These are phyloP conservation scores for Aspergillus sp. DNA, from an alignment of 2,329 filamentous ascomycete species.

Conservation along the genomic window DNA sequence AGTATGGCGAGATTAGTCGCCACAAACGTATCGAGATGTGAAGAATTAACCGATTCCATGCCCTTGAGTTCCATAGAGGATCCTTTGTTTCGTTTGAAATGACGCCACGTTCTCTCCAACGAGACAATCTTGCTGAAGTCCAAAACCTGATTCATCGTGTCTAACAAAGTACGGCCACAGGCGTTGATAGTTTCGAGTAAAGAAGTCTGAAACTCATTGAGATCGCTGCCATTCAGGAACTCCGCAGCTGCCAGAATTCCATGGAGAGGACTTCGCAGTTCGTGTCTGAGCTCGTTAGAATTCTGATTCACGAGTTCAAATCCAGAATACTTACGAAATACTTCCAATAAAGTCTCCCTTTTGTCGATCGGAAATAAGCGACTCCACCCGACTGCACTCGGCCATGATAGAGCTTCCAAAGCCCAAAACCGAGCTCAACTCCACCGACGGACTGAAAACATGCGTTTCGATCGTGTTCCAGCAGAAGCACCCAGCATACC, in stretches of 20 bases:
- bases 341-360: slow-evolving; percentile 42
- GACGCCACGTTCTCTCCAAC: slow-evolving; percentile 31
- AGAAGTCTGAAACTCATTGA: slow-evolving; percentile 36
- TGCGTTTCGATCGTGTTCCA: slow-evolving; percentile 36
- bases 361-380: slow-evolving; percentile 37
- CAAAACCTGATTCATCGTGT: slow-evolving; percentile 42
- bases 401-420: slow-evolving; percentile 41
- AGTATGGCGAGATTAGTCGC: slow-evolving; percentile 41
- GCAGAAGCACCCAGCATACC: slow-evolving; percentile 44
- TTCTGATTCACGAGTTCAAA: neutral
- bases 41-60: slow-evolving; percentile 20
- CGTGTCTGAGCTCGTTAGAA: slow-evolving; percentile 21
- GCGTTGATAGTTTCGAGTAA: slow-evolving; percentile 38
- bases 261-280: slow-evolving; percentile 39
- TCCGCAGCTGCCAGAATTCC: slow-evolving; percentile 40
- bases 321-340: slow-evolving; percentile 28
- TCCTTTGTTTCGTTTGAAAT: slow-evolving; percentile 24
- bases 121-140: slow-evolving; percentile 51
- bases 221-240: slow-evolving; percentile 33
- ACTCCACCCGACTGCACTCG: slow-evolving; percentile 39
- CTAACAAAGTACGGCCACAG: slow-evolving; percentile 37
- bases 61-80: slow-evolving; percentile 21
- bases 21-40: slow-evolving; percentile 29
- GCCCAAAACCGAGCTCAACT: slow-evolving; percentile 36
- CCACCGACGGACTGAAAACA: slow-evolving; percentile 32